Percentiles rank a stretch among this genome's conserved stretches.
Conservation (phyloP, 2,329 filamentous ascomycete species). For the Scorias spongiosa region DNA sequence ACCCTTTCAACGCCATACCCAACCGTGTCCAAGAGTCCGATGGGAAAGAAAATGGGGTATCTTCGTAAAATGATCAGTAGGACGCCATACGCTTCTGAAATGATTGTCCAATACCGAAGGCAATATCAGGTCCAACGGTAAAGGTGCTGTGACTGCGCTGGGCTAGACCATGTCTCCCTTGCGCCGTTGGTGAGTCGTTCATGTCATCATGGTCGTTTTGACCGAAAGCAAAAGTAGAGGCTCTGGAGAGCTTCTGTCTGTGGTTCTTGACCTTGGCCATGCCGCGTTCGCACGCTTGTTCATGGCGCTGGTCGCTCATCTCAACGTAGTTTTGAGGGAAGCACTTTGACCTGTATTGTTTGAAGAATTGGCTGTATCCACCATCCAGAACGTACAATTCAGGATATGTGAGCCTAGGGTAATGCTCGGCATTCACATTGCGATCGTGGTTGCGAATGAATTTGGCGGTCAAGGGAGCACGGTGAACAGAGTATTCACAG, state of each 20-base stretch:
- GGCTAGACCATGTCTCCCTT: slow-evolving; percentile 13
- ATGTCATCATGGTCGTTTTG: slow-evolving; percentile 43
- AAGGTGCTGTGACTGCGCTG: slow-evolving; percentile 17
- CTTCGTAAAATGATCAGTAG: slow-evolving; percentile 10
- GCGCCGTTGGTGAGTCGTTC: slow-evolving; percentile 47
- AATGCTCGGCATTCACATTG: slow-evolving; percentile 66
- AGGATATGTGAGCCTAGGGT: slow-evolving; percentile 82
- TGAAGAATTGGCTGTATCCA: slow-evolving; percentile 88
- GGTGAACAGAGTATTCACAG: slow-evolving; percentile 96
- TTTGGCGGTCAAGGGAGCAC: slow-evolving; percentile 90
- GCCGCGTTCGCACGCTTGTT: slow-evolving; percentile 83
- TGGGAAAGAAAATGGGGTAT: background rate
- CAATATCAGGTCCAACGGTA: slow-evolving; percentile 15
- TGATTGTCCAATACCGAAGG: slow-evolving; percentile 15
- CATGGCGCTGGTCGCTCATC: slow-evolving; percentile 87
- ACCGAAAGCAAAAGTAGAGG: slow-evolving; percentile 91
- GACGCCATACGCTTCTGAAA: slow-evolving; percentile 22
- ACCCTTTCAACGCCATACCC: background rate
- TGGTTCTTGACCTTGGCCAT: slow-evolving; percentile 87
- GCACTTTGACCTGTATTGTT: slow-evolving; percentile 62
- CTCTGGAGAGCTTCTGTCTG: slow-evolving; percentile 68
- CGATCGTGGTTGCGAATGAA: slow-evolving; percentile 84
- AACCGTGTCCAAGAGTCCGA: background rate
- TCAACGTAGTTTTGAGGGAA: slow-evolving; percentile 92
- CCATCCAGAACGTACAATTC: slow-evolving; percentile 96